Base-by-base conservation (phyloP, 192 early-diverging fungal species). In the Linnemannia elongata region DNA sequence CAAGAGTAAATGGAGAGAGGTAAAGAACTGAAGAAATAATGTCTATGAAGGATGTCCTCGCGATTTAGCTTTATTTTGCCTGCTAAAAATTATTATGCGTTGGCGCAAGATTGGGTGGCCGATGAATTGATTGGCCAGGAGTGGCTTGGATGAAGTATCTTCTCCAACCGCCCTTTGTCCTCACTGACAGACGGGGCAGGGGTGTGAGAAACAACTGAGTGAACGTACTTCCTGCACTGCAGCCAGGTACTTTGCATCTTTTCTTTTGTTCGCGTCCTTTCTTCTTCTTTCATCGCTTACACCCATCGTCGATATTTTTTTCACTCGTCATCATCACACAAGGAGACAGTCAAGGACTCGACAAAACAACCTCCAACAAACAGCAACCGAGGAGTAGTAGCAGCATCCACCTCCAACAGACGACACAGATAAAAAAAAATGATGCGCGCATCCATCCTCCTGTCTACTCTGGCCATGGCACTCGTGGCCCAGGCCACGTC, bases 401-500 rank as follows among this genome's bases (percentile, higher is more conserved):
- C 60, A 33, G 33, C 60, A 66, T 66, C 27, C 10, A 15, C n/a
- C 60, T 4, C 33, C 60, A 33, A 33, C 60, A 12, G 30, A 30
- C 60, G n/a, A 44, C 49, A 52, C 22, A 22, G 49, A 54, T 44
- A 24, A 15, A 30, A 42, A n/a, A 47, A n/a, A 33, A n/a, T 15
- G 70, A 87, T 87, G 85, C 79, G 85, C 66, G 76, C 76, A 74
- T 75, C 72, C 30, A 68, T 87, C 38, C 60, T 87, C 41, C 30
- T 87, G 63, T 81, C 85, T 12, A 75, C 79, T 39, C 38, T 87
- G 72, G 85, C 85, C 39, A 45, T 87, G 57, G 85, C 83, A 60
- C 52, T 89, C 79, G 70, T 90, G 68, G 74, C 75, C 87, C 76
- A 69, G 49, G 94, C 96, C 57, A 90, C 70, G 20, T 97, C 96